Base-by-base conservation (phyloP, 305 asterid species). In the Rubia peregrina region DNA sequence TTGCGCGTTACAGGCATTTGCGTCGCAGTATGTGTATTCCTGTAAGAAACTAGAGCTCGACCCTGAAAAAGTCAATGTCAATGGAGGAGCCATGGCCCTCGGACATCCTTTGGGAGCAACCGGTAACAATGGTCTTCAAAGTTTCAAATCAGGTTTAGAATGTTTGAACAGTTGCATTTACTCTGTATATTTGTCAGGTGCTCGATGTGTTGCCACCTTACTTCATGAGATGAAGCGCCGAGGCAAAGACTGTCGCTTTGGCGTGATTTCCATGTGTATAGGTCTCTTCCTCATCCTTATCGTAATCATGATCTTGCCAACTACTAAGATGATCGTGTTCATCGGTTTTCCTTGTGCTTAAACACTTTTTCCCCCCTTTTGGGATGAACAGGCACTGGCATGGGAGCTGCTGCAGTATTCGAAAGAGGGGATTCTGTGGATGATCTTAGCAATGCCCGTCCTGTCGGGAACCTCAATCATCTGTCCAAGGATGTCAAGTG, bases 341-440 rank as follows among this genome's bases (percentile, higher is more conserved):
- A 3, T 22, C 2, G 16, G 26, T 7, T 46, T 6, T 14, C 53
- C 76, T 51, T 61, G 9, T 63, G 22, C 33, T 65, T 55, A 65
- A 63, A 17, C 9, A 7, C 55, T 26, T 41, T 56, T n/a, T 64
- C 33, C 57, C 43, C 48, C 49, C 16, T 67, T 43, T 77, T 33
- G 41, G 74, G 70, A 70, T 43, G 69, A 83, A 74, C 81, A 91
- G 98, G 98, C 51, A 75, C 91, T 4, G 98, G 98, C 10, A 92
- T 92, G 98, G 98, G 98, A 19, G 96, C 98, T 74, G 98, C 98
- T 67, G 98, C 96, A n/a, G 96, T 92, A 40, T 85, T 92, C 57
- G 95, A 92, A 70, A 83, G 96, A 81, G 96, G 96, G 69, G 91
- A 92, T 70, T 83, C 78, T 8, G 84, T 72, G 26, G 96, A 91